Evolutionary conservation across 1,284 basidiomycete genomes (phyloP), one percentile per base, ranked within the genome.

Genomic region (Ceratobasidium papillatum): DNA sequence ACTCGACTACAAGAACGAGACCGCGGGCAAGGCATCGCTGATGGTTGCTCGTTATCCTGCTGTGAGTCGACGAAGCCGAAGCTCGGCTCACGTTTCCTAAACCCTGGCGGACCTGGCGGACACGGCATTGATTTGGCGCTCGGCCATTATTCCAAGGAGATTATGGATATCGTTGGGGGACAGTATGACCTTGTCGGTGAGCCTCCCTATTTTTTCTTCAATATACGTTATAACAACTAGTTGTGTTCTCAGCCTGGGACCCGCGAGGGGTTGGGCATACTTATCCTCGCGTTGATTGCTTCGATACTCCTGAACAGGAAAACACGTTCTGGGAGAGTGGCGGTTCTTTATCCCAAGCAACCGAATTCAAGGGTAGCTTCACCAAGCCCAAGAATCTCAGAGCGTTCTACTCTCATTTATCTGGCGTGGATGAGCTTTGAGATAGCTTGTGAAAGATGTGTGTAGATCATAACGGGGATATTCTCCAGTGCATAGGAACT

Each of bases 261-360:
- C 77, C 77, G 9, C 77, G 77, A 8, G 77, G 77, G 8, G 76
- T 78, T 14, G 73, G 75, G 9, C 22, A 27, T 8, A 74, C 74
- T 12, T 30, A 4, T 22, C 38, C 59, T 0, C 43, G 45, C 2
- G 34, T 43, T 12, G 61, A 65, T 12, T 69, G 76, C 5, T 78
- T 77, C 45, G n/a, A 61, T n/a, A 19, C 36, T 1, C 62, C 47
- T 4, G 32, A 47, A 45, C 22, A 59, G 17, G 38, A 69, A 27
- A 22, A 68, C 25, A n/a, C n/a, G n/a, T n/a, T n/a, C n/a, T n/a
- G n/a, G n/a, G n/a, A n/a, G n/a, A n/a, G n/a, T n/a, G n/a, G n/a
- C n/a, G n/a, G n/a, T n/a, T n/a, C n/a, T n/a, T n/a, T n/a, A n/a
- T n/a, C n/a, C n/a, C n/a, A n/a, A n/a, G n/a, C n/a, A n/a, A n/a